Evolutionary conservation across 176 grass and related monocot species (phyloP), one percentile per base, ranked within the genome.

Genomic region (Carex littledalei): DNA sequence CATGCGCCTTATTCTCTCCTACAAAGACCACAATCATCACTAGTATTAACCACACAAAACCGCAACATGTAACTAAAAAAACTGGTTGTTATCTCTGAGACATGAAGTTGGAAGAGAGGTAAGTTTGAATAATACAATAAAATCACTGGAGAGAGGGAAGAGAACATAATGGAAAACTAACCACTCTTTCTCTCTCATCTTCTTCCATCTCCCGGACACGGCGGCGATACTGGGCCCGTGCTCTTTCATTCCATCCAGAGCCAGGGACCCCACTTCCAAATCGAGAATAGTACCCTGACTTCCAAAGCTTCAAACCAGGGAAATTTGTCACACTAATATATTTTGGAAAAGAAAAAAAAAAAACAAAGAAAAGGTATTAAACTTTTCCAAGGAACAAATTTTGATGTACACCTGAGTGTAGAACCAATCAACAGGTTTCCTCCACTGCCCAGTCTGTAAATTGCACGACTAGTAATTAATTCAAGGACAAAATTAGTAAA

Each of bases 171-270:
- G 88, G 50, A 37, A 79, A 58, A 93, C 93, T 81, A 56, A 93
- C 93, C 91, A 93, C 89, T 93, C 93, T 91, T 76, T 89, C 87
- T 86, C 82, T 89, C 74, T 88, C 87, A 84, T 95, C 91, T 80
- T 91, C 87, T 17, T 18, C 26, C 35, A 63, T 90, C 16, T 89
- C 81, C 0, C 39, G 84, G 70, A 89, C 86, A 75, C 87, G 84
- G 22, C 84, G 85, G 87, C 89, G 74, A 83, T 86, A 93, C 1
- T 39, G 90, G 15, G 47, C 82, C 91, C 94, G 92, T 24, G 88
- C 90, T 86, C 87, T 81, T 18, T 90, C 39, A 3, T 3, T 11
- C 35, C n/a, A 65, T 39, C 87, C 81, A 14, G 85, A 75, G 10
- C 73, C 64, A 11, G 35, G 41, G 39, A 86, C 37, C 31, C 84